A percentile compares a stretch with the other conserved stretches of the same genome.
These are phyloP conservation scores for Cyberlindnera euphorbiiphila DNA, from an alignment of 805 yeast genomes.

Conservation along the genomic window DNA sequence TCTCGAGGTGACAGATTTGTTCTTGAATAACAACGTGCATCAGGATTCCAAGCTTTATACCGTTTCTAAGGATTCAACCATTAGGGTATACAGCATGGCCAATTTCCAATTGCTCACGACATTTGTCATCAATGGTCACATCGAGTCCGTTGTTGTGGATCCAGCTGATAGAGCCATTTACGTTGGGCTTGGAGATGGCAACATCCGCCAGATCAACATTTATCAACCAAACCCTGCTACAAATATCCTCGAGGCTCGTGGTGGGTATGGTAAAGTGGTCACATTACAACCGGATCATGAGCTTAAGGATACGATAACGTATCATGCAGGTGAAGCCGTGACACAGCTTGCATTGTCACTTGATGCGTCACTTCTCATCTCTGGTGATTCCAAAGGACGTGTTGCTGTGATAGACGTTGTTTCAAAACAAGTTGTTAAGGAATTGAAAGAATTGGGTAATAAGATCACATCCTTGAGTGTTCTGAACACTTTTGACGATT, in stretches of 20 bases:
- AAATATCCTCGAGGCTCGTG: constrained; percentile 26
- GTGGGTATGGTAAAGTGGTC: constrained; percentile 29
- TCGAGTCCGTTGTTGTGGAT: constrained; percentile 60
- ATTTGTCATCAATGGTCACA: constrained; percentile 58
- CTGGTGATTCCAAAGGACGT: constrained; percentile 73
- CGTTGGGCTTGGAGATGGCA: constrained; percentile 64
- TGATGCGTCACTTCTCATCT: constrained; percentile 69
- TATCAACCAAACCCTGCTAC: constrained; percentile 33
- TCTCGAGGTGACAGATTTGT: constrained; percentile 47
- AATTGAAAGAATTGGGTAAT: constrained; percentile 35
- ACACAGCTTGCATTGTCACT: constrained; percentile 57
- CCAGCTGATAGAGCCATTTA: constrained; percentile 76
- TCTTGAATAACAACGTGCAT: constrained; percentile 44
- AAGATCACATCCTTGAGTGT: constrained; percentile 21
- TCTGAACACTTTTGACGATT: constrained; percentile 13
- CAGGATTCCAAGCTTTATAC: constrained; percentile 65
- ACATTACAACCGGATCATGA: constrained; percentile 44
- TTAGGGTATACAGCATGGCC: constrained; percentile 61
- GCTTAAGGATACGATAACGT: constrained; percentile 46
- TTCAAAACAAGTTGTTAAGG: constrained; percentile 63
- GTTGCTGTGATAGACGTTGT: constrained; percentile 64
- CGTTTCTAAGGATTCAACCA: constrained; percentile 68
- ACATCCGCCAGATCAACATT: constrained; percentile 52
- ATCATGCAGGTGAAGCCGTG: constrained; percentile 41
- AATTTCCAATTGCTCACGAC: constrained; percentile 52